phyloP scores from a whole-genome alignment of 176 grass and related monocot species.

The Dendrocalamus sinicus region DNA sequence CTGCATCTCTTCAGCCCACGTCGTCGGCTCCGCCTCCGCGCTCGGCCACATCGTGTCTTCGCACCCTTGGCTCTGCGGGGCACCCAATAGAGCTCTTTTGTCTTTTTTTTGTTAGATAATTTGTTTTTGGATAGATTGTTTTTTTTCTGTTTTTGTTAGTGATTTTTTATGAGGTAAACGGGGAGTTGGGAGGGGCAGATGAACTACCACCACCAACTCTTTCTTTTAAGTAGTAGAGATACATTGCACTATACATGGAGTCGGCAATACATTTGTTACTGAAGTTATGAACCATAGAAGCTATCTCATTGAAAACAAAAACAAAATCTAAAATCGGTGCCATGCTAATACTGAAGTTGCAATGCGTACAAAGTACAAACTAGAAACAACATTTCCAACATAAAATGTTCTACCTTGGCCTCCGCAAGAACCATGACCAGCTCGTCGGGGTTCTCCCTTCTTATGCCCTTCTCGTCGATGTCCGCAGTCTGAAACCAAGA shows the following conservation, averaged over 20 bases:
- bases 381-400: neutral
- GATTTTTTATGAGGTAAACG: too few relatives aligned
- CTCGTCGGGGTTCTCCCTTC: constrained; percentile 80
- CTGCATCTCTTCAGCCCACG: too few relatives aligned
- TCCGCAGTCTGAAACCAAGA: constrained; percentile 74
- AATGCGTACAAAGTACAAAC: neutral
- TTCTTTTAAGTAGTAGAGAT: neutral
- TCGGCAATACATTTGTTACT: neutral
- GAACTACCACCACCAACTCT: too few relatives aligned
- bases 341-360: neutral
- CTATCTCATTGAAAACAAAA: neutral
- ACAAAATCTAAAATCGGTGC: neutral
- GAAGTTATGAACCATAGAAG: neutral
- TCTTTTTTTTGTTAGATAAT: too few relatives aligned
- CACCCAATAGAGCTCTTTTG: too few relatives aligned
- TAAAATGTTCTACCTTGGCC: constrained; percentile 64
- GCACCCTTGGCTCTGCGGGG: too few relatives aligned
- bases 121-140: too few relatives aligned
- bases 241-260: neutral
- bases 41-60: too few relatives aligned
- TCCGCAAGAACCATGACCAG: constrained; percentile 89
- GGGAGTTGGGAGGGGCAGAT: too few relatives aligned
- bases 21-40: too few relatives aligned
- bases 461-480: constrained; percentile 93
- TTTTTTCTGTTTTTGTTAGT: too few relatives aligned